Evolutionary conservation across 495 filamentous ascomycete species (phyloP).

Genomic region (Trichocladium antarcticum): DNA sequence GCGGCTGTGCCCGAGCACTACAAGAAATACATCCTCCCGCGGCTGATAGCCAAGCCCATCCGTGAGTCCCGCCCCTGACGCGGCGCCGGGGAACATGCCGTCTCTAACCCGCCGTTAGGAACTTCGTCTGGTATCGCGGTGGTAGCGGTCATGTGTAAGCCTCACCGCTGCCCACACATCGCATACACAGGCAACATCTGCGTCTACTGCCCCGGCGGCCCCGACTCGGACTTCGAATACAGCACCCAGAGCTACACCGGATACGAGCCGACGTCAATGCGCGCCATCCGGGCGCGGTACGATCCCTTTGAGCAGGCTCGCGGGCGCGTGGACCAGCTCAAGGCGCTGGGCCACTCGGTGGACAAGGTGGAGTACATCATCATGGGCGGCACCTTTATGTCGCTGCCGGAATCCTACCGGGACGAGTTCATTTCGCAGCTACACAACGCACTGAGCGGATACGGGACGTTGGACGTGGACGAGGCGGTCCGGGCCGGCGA

Average conservation of each 20-base stretch:
- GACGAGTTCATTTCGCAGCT: conserved; percentile 89
- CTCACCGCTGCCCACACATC: conserved; percentile 93
- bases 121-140: conserved; percentile 97
- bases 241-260: conserved; percentile 97
- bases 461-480: conserved; percentile 82
- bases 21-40: conserved; percentile 96
- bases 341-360: conserved; percentile 85
- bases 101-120: conserved; percentile 30
- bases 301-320: conserved; percentile 97
- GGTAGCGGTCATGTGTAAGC: conserved; percentile 99
- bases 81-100: background rate
- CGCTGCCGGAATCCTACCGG: conserved; percentile 73
- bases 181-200: conserved; percentile 97
- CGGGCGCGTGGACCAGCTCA: conserved; percentile 92
- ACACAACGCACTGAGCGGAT: conserved; percentile 91
- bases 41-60: conserved; percentile 92
- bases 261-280: conserved; percentile 97
- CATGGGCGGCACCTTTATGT: conserved; percentile 99
- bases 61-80: conserved; percentile 39
- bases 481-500: conserved; percentile 86
- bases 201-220: conserved; percentile 95
- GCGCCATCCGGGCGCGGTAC: conserved; percentile 91
- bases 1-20: conserved; percentile 96
- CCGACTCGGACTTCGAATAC: conserved; percentile 97
- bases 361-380: conserved; percentile 99